phyloP scores from a whole-genome alignment of 2,329 filamentous ascomycete species.

The Beauveria varroae region DNA sequence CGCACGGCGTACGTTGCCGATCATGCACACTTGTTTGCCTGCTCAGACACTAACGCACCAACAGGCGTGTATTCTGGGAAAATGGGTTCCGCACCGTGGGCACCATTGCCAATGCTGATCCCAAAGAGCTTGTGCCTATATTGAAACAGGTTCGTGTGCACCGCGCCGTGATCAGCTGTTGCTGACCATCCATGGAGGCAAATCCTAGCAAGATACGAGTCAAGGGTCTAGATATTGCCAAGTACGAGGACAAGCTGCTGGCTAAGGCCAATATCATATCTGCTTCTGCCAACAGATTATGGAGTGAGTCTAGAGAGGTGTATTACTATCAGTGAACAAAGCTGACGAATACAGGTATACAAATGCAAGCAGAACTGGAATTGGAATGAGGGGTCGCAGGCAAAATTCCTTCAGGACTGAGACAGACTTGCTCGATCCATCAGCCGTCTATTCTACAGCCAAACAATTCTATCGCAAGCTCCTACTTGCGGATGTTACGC shows the following conservation, averaged over 20 bases:
- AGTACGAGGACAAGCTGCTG: slow-evolving; percentile 56
- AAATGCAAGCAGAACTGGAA: slow-evolving; percentile 44
- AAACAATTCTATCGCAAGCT: too few species aligned
- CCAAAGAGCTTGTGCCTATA: slow-evolving; percentile 61
- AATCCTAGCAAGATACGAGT: slow-evolving; percentile 58
- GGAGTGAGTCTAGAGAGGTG: slow-evolving; percentile 43
- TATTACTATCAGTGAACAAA: background rate
- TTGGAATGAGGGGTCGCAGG: slow-evolving; percentile 28
- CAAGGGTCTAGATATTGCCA: slow-evolving; percentile 46
- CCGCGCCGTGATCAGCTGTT: background rate
- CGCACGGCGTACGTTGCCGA: slow-evolving; percentile 51
- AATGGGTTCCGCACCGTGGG: slow-evolving; percentile 65
- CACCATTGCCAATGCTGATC: slow-evolving; percentile 60
- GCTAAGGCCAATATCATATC: slow-evolving; percentile 62
- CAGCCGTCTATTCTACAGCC: background rate
- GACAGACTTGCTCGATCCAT: background rate
- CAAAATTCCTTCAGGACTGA: too few species aligned
- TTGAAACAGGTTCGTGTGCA: slow-evolving; percentile 49
- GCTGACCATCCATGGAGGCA: slow-evolving; percentile 35
- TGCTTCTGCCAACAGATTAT: slow-evolving; percentile 60
- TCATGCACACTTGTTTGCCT: background rate
- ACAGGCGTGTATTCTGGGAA: slow-evolving; percentile 59
- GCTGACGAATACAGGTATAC: slow-evolving; percentile 31
- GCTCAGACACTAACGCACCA: slow-evolving; percentile 1
- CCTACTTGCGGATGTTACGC: too few species aligned